Evolutionary conservation across 495 filamentous ascomycete species (phyloP), one percentile per base, ranked within the genome.

Genomic region (Podospora appendiculata): DNA sequence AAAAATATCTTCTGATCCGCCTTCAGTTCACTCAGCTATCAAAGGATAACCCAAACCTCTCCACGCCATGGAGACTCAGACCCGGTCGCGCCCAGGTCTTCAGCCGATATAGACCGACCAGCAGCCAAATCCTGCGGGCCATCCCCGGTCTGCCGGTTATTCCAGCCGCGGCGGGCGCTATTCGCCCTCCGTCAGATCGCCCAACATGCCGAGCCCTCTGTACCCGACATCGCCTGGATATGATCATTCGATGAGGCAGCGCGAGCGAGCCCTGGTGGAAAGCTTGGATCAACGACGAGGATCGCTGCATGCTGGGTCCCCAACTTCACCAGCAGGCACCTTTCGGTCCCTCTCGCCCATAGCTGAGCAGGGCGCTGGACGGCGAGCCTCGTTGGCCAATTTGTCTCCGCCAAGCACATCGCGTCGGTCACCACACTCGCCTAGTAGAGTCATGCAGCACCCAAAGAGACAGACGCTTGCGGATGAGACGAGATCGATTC

Each of bases 241-340:
- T 35, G 72, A 74, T 54, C 53, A 56, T 4, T 49, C 57, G 2
- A 70, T 70, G 66, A 61, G 64, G 41, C 64, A 57, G 42, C 71
- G 70, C 41, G 70, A 72, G 51, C 57, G 60, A 41, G 67, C 68
- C n/a, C 53, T 74, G 56, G 53, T 73, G 13, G 64, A 72, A 36
- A 67, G 66, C 36, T 52, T 73, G 6, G 70, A 70, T 18, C 66
- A 61, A 36, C 64, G 61, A 45, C 52, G 52, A n/a, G 59, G 53
- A 10, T 51, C 35, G 10, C 17, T 48, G 17, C 55, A 46, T 1
- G 16, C 41, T 19, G 61, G 57, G 17, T 45, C 55, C 16, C 58
- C 43, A 14, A 55, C 40, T 32, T 39, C 36, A 6, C 55, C 41
- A 25, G 25, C 25, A 25, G 25, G 35, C 33, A 35, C 50, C 1